Conservation (phyloP, 306 rosid species). For the Cucumis cinereus region DNA sequence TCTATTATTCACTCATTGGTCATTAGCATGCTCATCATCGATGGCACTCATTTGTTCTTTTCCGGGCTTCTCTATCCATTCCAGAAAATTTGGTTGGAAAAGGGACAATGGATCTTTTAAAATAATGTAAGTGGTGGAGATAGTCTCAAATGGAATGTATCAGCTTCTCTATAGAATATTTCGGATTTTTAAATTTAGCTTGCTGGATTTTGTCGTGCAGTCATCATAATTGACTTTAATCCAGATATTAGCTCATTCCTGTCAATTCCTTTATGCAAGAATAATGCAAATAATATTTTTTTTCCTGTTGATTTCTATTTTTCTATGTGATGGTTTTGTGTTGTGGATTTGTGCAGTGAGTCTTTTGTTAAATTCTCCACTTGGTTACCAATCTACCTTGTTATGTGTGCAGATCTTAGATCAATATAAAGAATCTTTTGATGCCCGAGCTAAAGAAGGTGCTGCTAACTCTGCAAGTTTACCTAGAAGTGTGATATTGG, state of each 20-base stretch:
- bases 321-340: background rate
- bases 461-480: slow-evolving; percentile 48
- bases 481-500: slow-evolving; percentile 91
- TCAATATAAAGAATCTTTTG: slow-evolving; percentile 70
- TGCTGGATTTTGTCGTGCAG: background rate
- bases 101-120: background rate
- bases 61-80: background rate
- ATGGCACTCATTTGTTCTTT: background rate
- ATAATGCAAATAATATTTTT: background rate
- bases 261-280: background rate
- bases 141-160: background rate
- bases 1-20: background rate
- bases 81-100: background rate
- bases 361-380: background rate
- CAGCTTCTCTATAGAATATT: background rate
- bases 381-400: background rate
- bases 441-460: slow-evolving; percentile 66
- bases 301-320: background rate
- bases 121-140: background rate
- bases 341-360: background rate
- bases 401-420: slow-evolving; percentile 64
- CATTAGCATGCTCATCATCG: background rate
- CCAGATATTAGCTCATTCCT: background rate
- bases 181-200: background rate
- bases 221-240: background rate